Conservation (phyloP, 495 filamentous ascomycete species). For the Delitschia confertaspora region DNA sequence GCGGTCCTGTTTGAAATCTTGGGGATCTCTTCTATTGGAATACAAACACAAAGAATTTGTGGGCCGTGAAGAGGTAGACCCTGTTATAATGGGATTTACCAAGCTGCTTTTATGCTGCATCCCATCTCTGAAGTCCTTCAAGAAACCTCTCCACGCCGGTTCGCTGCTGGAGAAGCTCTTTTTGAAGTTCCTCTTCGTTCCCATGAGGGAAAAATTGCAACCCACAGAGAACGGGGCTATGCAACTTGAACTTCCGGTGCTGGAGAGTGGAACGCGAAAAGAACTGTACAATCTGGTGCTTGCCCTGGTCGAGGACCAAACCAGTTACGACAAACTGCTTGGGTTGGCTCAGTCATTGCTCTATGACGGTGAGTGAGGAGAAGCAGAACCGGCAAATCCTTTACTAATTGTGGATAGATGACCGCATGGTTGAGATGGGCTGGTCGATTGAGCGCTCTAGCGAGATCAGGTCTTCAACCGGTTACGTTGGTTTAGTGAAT, state of each 20-base stretch:
- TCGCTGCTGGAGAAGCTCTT: constrained; percentile 52
- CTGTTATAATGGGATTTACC: constrained; percentile 42
- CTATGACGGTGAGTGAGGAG: constrained; percentile 34
- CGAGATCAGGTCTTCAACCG: constrained; percentile 61
- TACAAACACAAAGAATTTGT: constrained; percentile 44
- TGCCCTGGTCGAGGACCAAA: constrained; percentile 48
- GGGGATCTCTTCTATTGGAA: constrained; percentile 35
- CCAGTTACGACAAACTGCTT: constrained; percentile 32
- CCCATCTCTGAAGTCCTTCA: constrained; percentile 26
- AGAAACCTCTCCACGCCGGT: constrained; percentile 22
- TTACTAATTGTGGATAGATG: not conserved
- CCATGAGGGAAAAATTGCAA: constrained; percentile 39
- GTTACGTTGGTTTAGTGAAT: constrained; percentile 78
- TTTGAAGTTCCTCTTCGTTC: constrained; percentile 61
- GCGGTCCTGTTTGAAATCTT: constrained; percentile 13
- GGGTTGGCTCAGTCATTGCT: constrained; percentile 46
- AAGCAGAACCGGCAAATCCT: constrained; percentile 17
- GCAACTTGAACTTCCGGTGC: constrained; percentile 37
- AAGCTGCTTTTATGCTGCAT: constrained; percentile 36
- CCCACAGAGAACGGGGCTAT: constrained; percentile 3
- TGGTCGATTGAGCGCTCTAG: constrained; percentile 51
- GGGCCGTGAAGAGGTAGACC: constrained; percentile 42
- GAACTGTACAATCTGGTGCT: constrained; percentile 57
- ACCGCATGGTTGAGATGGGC: constrained; percentile 32
- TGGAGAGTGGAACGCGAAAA: constrained; percentile 49